Evolutionary conservation across 345 rosid genomes (phyloP).

Genomic region (Bruguiera gymnorhiza): DNA sequence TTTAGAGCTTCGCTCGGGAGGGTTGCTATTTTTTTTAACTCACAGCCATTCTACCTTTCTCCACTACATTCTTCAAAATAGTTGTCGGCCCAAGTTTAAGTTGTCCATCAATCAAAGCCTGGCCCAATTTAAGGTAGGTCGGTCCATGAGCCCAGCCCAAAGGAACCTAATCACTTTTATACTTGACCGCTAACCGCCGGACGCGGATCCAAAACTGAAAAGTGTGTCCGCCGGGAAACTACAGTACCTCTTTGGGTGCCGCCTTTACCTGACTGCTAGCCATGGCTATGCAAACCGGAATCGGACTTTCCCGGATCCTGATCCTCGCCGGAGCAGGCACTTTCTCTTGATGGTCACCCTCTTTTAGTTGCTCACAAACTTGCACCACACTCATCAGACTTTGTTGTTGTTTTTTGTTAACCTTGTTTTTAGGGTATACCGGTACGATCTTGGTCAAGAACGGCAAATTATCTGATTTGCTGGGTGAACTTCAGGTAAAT

Average conservation of each 20-base stretch:
- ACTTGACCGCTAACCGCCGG: neutral
- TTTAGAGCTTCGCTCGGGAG: too few species aligned
- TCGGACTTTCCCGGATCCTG: slow-evolving; percentile 65
- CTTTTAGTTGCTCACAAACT: neutral
- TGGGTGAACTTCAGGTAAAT: slow-evolving; percentile 77
- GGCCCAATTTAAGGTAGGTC: too few species aligned
- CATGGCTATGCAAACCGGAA: slow-evolving; percentile 83
- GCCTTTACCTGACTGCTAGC: neutral
- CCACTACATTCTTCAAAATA: too few species aligned
- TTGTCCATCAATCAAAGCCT: too few species aligned
- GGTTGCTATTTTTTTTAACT: too few species aligned
- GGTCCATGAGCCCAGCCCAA: neutral
- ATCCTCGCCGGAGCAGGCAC: slow-evolving; percentile 85
- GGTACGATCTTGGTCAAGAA: slow-evolving; percentile 69
- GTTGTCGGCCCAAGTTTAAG: too few species aligned
- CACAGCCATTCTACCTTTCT: too few species aligned
- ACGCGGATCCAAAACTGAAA: neutral
- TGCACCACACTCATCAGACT: neutral
- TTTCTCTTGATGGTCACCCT: neutral
- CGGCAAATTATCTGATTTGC: slow-evolving; percentile 72
- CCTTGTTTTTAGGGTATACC: slow-evolving; percentile 52
- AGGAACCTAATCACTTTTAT: neutral
- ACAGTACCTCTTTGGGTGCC: neutral
- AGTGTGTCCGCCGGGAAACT: too few species aligned
- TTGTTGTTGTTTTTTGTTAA: neutral